Base-by-base conservation (phyloP, 805 yeast species). In the Yarrowia sp. region DNA sequence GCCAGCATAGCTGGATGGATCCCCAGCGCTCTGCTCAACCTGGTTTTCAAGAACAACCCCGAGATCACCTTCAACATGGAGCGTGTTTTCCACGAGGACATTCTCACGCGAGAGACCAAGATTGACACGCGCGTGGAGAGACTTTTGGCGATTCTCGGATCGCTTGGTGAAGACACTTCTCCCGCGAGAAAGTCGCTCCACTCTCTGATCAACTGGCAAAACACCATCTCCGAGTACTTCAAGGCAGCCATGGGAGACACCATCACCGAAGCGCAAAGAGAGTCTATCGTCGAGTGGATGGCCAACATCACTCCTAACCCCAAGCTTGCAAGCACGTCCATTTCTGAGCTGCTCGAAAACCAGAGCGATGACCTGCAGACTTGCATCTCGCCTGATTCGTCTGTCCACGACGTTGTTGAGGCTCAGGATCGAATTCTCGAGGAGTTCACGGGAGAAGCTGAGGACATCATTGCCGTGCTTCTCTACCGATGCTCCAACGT, bases 31-130 rank as follows among this genome's bases (percentile, higher is more conserved):
- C 71, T 91, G 0, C 74, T 91, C 47, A 81, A 84, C 21, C 77
- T 89, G 44, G 79, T 87, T 55, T 91, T 88, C 68, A 86, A 91
- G 65, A 89, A 90, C 69, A 91, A 88, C 67, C 79, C 74, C 58
- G 76, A 78, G 9, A 85, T 89, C 55, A 89, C 86, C 62, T 79
- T 85, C 12, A 74, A 80, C 12, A 87, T 90, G 13, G 97, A 90
- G 69, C 64, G 73, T 3, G 73, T 80, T 0, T 66, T 91, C 2
- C 80, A 85, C 66, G 90, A 86, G 63, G 77, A 79, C 59, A 68
- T 90, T 0, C 69, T 88, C 10, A 88, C 96, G 0, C 73, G 82
- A 25, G 83, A 82, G 18, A 66, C 49, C 2, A 72, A 71, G 36
- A 68, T 66, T 51, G 65, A 69, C 1, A 73, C 68, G 32, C 76